A percentile compares a stretch with the other conserved stretches of the same genome.
These are phyloP conservation scores for Gymnopilus dilepis DNA, from an alignment of 768 basidiomycete genomes.

Conservation along the genomic window DNA sequence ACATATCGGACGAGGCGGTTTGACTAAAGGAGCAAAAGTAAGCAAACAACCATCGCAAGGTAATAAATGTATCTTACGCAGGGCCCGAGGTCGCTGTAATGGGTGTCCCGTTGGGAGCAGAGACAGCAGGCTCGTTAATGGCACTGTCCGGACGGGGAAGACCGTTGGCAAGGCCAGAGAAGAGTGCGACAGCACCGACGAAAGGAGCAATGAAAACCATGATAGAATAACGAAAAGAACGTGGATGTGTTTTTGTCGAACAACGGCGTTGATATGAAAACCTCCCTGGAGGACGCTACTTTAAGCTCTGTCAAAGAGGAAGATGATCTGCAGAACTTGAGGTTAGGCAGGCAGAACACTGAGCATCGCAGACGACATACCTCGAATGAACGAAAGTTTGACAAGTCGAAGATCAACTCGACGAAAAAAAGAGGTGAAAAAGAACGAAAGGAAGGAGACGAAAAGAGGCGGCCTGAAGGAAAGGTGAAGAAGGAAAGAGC, in stretches of 20 bases:
- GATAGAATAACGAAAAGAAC: slow-evolving; percentile 48
- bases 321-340: slow-evolving; percentile 47
- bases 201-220: slow-evolving; percentile 68
- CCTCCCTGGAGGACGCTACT: slow-evolving; percentile 65
- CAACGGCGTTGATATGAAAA: slow-evolving; percentile 49
- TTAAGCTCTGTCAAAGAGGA: slow-evolving; percentile 74
- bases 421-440: slow-evolving; percentile 51
- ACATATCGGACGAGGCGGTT: slow-evolving; percentile 5
- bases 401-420: slow-evolving; percentile 73
- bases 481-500: slow-evolving; percentile 29
- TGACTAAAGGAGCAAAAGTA: background rate
- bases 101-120: slow-evolving; percentile 51
- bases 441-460: slow-evolving; percentile 40
- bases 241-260: slow-evolving; percentile 47
- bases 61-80: slow-evolving; percentile 35
- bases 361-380: slow-evolving; percentile 34
- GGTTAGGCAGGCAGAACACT: slow-evolving; percentile 4
- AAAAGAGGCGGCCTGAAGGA: slow-evolving; percentile 41
- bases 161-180: slow-evolving; percentile 57
- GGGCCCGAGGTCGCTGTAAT: slow-evolving; percentile 46
- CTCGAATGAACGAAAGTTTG: slow-evolving; percentile 59
- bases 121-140: slow-evolving; percentile 44
- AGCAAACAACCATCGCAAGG: background rate
- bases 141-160: slow-evolving; percentile 50
- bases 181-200: slow-evolving; percentile 57